Base-by-base conservation (phyloP, 2,329 filamentous ascomycete genomes). In the Xylariaceae sp. region DNA sequence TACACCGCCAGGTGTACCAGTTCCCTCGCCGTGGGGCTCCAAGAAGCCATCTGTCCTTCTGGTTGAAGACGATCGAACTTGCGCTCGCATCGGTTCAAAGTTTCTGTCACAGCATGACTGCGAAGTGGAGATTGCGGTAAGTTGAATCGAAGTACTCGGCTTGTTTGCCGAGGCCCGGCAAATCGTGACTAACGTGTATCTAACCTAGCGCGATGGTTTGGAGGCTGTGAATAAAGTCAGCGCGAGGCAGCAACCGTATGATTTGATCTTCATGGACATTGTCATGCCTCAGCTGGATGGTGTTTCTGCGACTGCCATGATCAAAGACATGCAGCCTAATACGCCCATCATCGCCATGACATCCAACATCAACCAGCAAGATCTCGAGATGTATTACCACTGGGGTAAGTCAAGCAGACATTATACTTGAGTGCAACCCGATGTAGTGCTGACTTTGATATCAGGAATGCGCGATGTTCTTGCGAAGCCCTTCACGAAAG, bases 311-410 rank as follows among this genome's bases (percentile, higher is more conserved):
- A 95, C 88, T 41, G 86, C 92, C 56, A 80, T 95, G 46, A 96
- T 98, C 50, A 81, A 90, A 37, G 86, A 95, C 57, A 87, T 90
- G 46, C 81, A 88, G 48, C 78, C 80, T 26, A 78, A 81, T 5
- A 81, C 85, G 14, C 92, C 92, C 0, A 94, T 98, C 54, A 87
- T 98, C 42, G 92, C 92, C 32, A 97, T 98, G 92, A 98, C 92
- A 3, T 96, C 90, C 3, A 98, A 97, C 59, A 97, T 98, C 49
- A 79, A 92, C 49, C 89, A 88, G 44, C 90, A 96, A 55, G 92
- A 98, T 59, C 94, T 97, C 46, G 86, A 90, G 38, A 89, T 94
- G 67, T 98, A 98, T 60, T 97, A 96, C 67, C 83, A 90, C 55
- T 89, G 94, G 66, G 92, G 89, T 92, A 74, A 70, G 83, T 63